These are phyloP conservation scores for Lagenidium sp. DNA, from an alignment of 352 stramenopile species.

Conservation along the genomic window DNA sequence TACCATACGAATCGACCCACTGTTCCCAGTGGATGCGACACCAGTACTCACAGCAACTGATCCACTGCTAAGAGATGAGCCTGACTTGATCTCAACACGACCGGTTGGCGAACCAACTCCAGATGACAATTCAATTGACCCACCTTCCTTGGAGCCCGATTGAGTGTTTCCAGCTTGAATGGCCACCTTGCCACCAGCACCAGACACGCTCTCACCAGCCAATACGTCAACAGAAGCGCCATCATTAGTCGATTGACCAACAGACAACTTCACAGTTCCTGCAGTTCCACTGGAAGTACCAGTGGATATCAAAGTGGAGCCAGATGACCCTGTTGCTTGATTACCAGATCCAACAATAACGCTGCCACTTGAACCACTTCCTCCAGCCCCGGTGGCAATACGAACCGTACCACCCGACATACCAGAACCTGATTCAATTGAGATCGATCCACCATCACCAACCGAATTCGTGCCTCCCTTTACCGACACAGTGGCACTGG, in stretches of 20 bases:
- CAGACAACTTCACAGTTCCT: conserved; percentile 8
- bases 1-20: conserved; percentile 2
- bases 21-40: not conserved
- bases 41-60: conserved; percentile 1
- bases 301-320: conserved; percentile 6
- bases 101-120: conserved; percentile 5
- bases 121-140: conserved; percentile 6
- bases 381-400: conserved; percentile 3
- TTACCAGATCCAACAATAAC: conserved; percentile 4
- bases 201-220: conserved; percentile 3
- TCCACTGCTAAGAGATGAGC: conserved; percentile 1
- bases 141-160: not conserved
- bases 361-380: conserved; percentile 4
- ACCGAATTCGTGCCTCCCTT: not conserved
- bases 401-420: conserved; percentile 1
- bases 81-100: not conserved
- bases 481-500: not conserved
- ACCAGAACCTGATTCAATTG: not conserved
- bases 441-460: not conserved
- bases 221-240: conserved; percentile 5
- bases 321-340: conserved; percentile 5
- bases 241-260: conserved; percentile 1
- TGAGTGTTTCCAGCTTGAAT: conserved; percentile 8
- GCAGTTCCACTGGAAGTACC: conserved; percentile 2
- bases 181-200: conserved; percentile 5